A percentile compares a stretch with the other conserved stretches of the same genome.
Conservation (phyloP, 306 rosid species). For the Vicia villosa region DNA sequence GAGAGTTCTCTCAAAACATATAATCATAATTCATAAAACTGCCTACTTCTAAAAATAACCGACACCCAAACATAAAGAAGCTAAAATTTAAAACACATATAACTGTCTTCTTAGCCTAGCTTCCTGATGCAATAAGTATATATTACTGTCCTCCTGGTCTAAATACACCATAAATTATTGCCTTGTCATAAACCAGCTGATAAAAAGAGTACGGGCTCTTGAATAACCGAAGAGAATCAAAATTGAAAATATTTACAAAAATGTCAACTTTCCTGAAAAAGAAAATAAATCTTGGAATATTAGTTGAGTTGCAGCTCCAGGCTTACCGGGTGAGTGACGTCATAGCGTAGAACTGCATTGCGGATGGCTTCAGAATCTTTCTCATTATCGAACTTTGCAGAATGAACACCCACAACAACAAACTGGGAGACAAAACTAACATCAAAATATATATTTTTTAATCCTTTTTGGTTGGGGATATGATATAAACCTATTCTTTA, state of each 20-base stretch:
- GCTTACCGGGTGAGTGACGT: slow-evolving; percentile 90
- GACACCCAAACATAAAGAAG: slow-evolving; percentile 2
- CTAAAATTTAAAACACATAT: not conserved
- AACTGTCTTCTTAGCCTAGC: not conserved
- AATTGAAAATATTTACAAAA: slow-evolving; percentile 28
- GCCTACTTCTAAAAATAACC: not conserved
- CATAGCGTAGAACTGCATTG: slow-evolving; percentile 92
- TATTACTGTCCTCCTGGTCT: not conserved
- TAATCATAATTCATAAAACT: not conserved
- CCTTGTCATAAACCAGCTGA: not conserved
- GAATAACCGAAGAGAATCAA: slow-evolving; percentile 1
- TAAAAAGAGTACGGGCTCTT: not conserved
- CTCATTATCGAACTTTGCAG: slow-evolving; percentile 97
- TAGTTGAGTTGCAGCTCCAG: slow-evolving; percentile 31
- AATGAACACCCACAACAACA: slow-evolving; percentile 92
- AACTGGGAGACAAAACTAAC: slow-evolving; percentile 57
- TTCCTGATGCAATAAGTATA: not conserved
- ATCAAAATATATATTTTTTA: slow-evolving; percentile 20
- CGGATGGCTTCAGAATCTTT: slow-evolving; percentile 97
- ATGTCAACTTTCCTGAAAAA: not conserved
- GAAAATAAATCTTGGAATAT: not conserved
- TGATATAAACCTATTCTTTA: not conserved
- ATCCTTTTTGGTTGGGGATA: not conserved
- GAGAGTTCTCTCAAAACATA: not conserved
- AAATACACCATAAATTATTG: not conserved